Evolutionary conservation across 2,329 filamentous ascomycete species (phyloP).

Genomic region (Thermothelomyces thermophilus): DNA sequence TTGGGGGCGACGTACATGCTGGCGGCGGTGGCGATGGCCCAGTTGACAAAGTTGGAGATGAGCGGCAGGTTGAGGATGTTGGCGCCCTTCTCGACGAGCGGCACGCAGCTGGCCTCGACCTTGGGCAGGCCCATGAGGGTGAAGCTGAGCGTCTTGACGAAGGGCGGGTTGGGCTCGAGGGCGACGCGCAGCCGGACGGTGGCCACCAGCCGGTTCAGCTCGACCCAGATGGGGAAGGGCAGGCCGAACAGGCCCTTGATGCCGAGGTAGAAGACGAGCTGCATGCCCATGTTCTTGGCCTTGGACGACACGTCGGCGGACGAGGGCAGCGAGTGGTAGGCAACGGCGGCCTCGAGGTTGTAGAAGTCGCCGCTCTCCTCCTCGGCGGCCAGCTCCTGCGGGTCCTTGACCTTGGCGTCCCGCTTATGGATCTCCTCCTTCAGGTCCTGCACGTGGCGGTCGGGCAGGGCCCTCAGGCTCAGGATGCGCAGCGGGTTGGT

Average conservation of each 20-base stretch:
- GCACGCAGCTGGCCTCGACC: slow-evolving; percentile 80
- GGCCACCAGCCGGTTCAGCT: slow-evolving; percentile 83
- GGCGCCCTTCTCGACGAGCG: slow-evolving; percentile 84
- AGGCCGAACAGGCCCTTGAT: slow-evolving; percentile 84
- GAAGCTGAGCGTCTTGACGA: slow-evolving; percentile 84
- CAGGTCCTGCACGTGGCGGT: slow-evolving; percentile 71
- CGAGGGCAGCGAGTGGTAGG: slow-evolving; percentile 80
- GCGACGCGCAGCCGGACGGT: slow-evolving; percentile 78
- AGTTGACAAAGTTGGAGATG: slow-evolving; percentile 96
- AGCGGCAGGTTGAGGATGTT: slow-evolving; percentile 88
- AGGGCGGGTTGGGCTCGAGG: slow-evolving; percentile 84
- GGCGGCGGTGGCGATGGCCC: slow-evolving; percentile 79
- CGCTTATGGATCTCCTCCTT: slow-evolving; percentile 74
- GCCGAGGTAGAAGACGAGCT: slow-evolving; percentile 88
- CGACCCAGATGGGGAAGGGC: slow-evolving; percentile 80
- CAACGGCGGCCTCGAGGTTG: slow-evolving; percentile 84
- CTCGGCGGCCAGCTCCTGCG: slow-evolving; percentile 78
- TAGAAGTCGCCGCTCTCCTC: slow-evolving; percentile 90
- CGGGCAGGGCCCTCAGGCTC: slow-evolving; percentile 78
- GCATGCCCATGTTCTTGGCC: slow-evolving; percentile 95
- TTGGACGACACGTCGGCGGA: slow-evolving; percentile 66
- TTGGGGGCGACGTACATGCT: slow-evolving; percentile 93
- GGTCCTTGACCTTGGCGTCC: slow-evolving; percentile 74
- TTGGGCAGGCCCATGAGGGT: slow-evolving; percentile 92
- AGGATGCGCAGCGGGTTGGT: slow-evolving; percentile 84